Evolutionary conservation across 495 filamentous ascomycete species (phyloP).

Genomic region (Oleoguttula mirabilis): DNA sequence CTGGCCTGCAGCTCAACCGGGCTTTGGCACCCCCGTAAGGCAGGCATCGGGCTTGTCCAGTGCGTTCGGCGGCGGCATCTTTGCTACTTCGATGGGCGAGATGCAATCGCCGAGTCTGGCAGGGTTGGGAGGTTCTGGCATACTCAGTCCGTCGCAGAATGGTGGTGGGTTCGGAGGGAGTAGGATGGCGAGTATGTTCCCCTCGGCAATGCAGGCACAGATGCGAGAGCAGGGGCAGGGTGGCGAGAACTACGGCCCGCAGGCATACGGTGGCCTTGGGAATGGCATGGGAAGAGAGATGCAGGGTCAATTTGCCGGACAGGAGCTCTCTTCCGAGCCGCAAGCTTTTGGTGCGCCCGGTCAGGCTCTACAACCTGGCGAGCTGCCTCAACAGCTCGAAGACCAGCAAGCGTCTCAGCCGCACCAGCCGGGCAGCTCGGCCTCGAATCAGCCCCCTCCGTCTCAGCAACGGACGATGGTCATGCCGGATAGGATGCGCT

Average conservation of each 20-base stretch:
- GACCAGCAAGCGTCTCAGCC: conserved; percentile 3
- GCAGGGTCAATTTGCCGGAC: conserved; percentile 1
- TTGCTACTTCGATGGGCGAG: conserved; percentile 53
- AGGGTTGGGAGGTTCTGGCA: conserved; percentile 38
- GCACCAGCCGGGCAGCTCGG: conserved; percentile 26
- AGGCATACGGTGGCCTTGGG: conserved; percentile 4
- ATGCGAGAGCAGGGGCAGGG: conserved; percentile 39
- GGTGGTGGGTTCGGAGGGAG: conserved; percentile 44
- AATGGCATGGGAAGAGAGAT: not conserved
- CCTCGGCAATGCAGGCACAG: conserved; percentile 77
- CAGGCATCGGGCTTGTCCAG: conserved; percentile 52
- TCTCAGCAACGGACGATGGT: conserved; percentile 82
- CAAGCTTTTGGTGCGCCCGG: conserved; percentile 11
- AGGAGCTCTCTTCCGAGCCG: not conserved
- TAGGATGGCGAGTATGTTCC: conserved; percentile 79
- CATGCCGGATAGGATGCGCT: conserved; percentile 98
- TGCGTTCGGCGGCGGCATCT: conserved; percentile 62
- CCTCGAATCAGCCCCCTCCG: conserved; percentile 46
- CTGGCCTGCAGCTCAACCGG: conserved; percentile 50
- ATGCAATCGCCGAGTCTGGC: conserved; percentile 61
- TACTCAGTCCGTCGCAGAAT: conserved; percentile 33
- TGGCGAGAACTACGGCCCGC: not conserved
- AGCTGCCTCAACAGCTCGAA: conserved; percentile 1
- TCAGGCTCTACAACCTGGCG: not conserved
- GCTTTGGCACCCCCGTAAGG: conserved; percentile 62